Base-by-base conservation (phyloP, 352 stramenopile genomes). In the Phytophthora cajani region DNA sequence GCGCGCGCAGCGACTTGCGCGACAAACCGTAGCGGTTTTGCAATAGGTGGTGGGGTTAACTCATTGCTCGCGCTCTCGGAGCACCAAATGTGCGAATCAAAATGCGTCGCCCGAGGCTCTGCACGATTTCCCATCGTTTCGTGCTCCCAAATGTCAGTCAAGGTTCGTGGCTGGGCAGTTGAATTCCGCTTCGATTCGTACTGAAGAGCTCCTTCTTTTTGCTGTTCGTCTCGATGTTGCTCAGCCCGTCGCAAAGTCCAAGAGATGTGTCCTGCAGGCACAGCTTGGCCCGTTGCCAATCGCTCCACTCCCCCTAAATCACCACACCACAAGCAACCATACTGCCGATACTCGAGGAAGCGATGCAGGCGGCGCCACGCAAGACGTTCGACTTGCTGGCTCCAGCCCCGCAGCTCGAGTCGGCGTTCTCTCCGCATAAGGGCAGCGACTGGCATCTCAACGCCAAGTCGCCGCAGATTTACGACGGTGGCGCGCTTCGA, bases 331-430 rank as follows among this genome's bases (percentile, higher is more conserved):
- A 21, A 47, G 12, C 44, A 60, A 61, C 50, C 33, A 71, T 75
- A 47, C 10, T 75, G 32, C 68, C 68, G n/a, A 69, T 75, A 50
- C 57, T 75, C 10, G 68, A 75, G 49, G 68, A 67, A 25, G 16
- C 56, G 16, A 71, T 49, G 38, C 42, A 47, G 30, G 19, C 51
- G 51, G 59, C 38, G 40, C 61, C 61, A 7, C 33, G 52, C 50
- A 68, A 56, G 52, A 62, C 52, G n/a, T 17, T 68, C 52, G 61
- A 68, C 61, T 54, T 68, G 36, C 61, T 68, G n/a, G 38, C 38
- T 8, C 40, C 51, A 7, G 32, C 40, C 21, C 52, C 40, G 14
- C 58, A 12, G 36, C 19, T 23, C 38, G 50, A 67, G 17, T 60
- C 25, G 11, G 17, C 23, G 5, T 52, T 21, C 17, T 68, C 61